phyloP scores from a whole-genome alignment of 305 asterid species.

The Rubia balearica region DNA sequence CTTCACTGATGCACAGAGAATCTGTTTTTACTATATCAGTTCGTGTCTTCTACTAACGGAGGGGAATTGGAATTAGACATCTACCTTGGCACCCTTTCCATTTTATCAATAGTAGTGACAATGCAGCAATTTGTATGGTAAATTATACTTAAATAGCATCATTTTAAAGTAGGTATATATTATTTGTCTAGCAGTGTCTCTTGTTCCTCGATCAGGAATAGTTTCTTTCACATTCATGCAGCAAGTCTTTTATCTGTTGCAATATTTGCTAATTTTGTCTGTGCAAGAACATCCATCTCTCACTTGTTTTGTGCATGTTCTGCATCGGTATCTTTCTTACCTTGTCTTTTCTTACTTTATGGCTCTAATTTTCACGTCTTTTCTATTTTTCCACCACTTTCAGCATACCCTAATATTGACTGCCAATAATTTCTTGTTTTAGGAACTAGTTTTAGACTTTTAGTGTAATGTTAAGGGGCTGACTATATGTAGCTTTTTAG shows the following conservation, averaged over 20 bases:
- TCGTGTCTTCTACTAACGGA: neutral
- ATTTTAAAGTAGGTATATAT: neutral
- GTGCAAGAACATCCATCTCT: neutral
- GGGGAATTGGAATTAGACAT: neutral
- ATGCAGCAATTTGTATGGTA: neutral
- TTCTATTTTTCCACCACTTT: neutral
- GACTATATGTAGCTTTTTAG: conserved; percentile 3
- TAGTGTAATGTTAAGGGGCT: neutral
- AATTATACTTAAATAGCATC: neutral
- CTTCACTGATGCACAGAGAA: neutral
- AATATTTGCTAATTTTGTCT: neutral
- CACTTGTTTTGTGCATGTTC: neutral
- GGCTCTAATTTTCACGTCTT: neutral
- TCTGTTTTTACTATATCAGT: neutral
- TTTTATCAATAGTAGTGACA: neutral
- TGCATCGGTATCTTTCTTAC: neutral
- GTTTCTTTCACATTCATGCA: neutral
- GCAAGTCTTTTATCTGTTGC: neutral
- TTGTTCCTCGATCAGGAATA: neutral
- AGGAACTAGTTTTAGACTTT: neutral
- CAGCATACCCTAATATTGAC: neutral
- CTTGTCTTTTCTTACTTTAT: neutral
- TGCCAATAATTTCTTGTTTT: neutral
- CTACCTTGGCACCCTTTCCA: neutral
- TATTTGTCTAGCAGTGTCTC: neutral